Base-by-base conservation (phyloP, 257 asterid genomes). In the Jacaranda mimosifolia region DNA sequence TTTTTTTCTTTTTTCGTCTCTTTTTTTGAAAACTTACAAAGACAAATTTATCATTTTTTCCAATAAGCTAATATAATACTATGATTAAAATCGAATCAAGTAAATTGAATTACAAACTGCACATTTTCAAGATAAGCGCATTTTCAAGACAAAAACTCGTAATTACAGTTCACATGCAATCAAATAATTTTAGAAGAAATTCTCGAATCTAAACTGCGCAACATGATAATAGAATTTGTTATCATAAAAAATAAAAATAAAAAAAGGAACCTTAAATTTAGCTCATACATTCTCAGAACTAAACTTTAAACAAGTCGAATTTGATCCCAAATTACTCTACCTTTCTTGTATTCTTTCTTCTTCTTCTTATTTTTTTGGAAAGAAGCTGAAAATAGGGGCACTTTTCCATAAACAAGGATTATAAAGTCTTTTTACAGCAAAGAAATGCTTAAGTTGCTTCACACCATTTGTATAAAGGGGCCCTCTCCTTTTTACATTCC, bases 401-500 rank as follows among this genome's bases (percentile, higher is more conserved):
- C 70, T 64, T 64, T 64, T 64, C 32, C 13, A 7, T 9, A 4
- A 26, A 62, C 8, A 53, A 63, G 68, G 68, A 48, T 32, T 43
- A 62, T 11, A 43, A 9, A 42, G 80, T 77, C 71, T 19, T 74
- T 74, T 63, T 46, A 63, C 49, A 74, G 70, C 58, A 78, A 0
- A 35, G 14, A 68, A 77, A 77, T 55, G 52, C 53, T 43, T 36
- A 43, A 68, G 53, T 76, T 55, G 70, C 26, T 53, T 75, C 66
- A 64, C 46, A 75, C 78, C 74, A 72, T 72, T 48, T 45, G 32
- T 14, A 49, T 71, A 77, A 49, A 64, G 35, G 81, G 73, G 70
- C 9, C 67, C 63, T 65, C 40, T 65, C 67, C 67, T 76, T 72
- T 79, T 63, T 58, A 78, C 80, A 71, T 83, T 79, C 84, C 77